Evolutionary conservation across 2,329 filamentous ascomycete genomes (phyloP), one percentile per base, ranked within the genome.

Genomic region (Arthrobotrys megalospora): DNA sequence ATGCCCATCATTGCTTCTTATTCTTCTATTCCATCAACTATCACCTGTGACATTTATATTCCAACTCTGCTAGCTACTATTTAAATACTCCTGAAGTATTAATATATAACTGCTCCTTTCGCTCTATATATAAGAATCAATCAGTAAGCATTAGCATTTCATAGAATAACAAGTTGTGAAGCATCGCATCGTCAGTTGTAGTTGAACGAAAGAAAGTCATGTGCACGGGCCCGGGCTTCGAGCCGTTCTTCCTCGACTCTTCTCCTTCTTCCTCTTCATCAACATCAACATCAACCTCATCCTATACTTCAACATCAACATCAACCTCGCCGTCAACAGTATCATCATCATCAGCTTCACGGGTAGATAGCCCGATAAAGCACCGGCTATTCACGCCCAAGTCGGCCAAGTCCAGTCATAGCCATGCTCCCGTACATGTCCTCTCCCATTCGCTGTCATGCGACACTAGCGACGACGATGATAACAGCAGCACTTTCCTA

Each of bases 381-480:
- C n/a, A 28, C 67, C 53, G 55, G 67, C 50, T 64, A 41, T 63
- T 43, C 45, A 32, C 45, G 24, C 43, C 66, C 21, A 70, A 52
- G 43, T 47, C 43, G 60, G 43, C 21, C 52, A 50, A 50, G 36
- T 14, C 58, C 48, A 72, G 55, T 72, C 47, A 65, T 28, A 28
- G 24, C 24, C 24, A 28, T 28, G 24, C 2, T 28, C 24, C 24
- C 24, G 24, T 28, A 28, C 24, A 28, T 43, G 45, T 12, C 7
- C 24, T 41, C 48, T 55, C 38, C 43, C 66, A 53, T 60, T 75
- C 63, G 63, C 70, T 75, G 70, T 75, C 70, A 75, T 75, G 63
- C 70, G 70, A 75, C 70, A 67, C 69, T 45, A 64, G 45, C 43
- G 28, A 38, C 48, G 38, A 21, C 14, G 41, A 36, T 19, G 16